Base-by-base conservation (phyloP, 1,139 yeast genomes). In the Lodderomyces theae region DNA sequence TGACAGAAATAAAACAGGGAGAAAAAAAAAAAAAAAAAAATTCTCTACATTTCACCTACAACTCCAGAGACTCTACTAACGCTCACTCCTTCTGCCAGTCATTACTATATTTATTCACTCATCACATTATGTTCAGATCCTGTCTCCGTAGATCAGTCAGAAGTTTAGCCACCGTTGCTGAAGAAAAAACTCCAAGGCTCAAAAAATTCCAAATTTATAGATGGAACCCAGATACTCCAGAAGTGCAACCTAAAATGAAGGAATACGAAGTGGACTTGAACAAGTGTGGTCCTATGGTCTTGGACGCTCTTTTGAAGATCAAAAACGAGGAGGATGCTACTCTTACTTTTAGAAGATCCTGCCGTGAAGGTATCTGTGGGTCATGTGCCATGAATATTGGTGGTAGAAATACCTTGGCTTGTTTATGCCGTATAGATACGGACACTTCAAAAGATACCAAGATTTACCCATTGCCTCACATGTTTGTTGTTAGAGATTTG, bases 301-400 rank as follows among this genome's bases (percentile, higher is more conserved):
- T 92, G 60, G 99, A 92, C 66, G 98, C 98, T 32, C 69, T 92
- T 50, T 68, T 92, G 56, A 92, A 90, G 69, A 89, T 92, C 67
- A 92, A 92, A 72, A 89, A 89, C 66, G 98, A 92, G 67, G 95
- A 88, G 64, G 99, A 92, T 64, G 69, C 97, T 32, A 86, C 97
- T 24, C 79, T 92, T 61, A 92, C 98, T 3, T 86, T 92, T 69
- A 84, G 99, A 75, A 84, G 98, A 70, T 89, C 97, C 39, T 92
- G 98, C 73, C 90, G 99, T 75, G 99, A 92, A 71, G 99, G 99
- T 58, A 94, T 92, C 54, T 92, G 99, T 73, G 99, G 99, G 38
- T 92, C 97, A 4, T 92, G 99, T 76, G 99, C 99, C 56, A 92
- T 92, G 99, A 92, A 92, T 75, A 92, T 92, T 65, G 95, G 96